Conservation (phyloP, 805 yeast species). For the Candida railenensis region DNA sequence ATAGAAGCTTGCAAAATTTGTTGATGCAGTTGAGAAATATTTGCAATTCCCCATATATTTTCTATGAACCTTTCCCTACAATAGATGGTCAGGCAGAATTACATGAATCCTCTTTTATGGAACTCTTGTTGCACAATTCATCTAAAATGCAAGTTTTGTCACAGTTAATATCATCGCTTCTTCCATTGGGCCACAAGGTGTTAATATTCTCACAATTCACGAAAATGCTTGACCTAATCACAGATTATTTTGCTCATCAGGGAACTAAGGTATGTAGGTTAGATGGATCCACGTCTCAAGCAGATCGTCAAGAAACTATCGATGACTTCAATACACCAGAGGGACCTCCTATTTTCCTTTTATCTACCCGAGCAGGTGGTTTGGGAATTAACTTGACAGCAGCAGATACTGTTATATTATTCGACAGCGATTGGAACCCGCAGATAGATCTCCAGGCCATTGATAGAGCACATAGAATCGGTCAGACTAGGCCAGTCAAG, state of each 20-base stretch:
- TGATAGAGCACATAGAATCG: conserved; percentile 93
- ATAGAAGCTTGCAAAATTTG: conserved; percentile 52
- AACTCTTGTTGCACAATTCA: conserved; percentile 48
- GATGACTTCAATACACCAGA: conserved; percentile 41
- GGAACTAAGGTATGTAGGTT: conserved; percentile 53
- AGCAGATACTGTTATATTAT: conserved; percentile 87
- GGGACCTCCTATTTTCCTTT: conserved; percentile 53
- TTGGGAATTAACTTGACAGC: conserved; percentile 82
- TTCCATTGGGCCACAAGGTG: conserved; percentile 59
- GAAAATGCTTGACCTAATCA: conserved; percentile 73
- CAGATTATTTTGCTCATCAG: conserved; percentile 65
- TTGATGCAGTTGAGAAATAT: conserved; percentile 83
- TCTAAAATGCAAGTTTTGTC: conserved; percentile 73
- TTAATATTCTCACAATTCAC: conserved; percentile 88
- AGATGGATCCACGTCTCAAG: conserved; percentile 74
- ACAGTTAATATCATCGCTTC: conserved; percentile 54
- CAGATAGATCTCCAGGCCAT: conserved; percentile 96
- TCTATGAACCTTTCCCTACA: conserved; percentile 70
- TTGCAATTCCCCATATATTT: conserved; percentile 83
- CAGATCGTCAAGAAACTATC: conserved; percentile 64
- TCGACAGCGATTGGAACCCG: conserved; percentile 97
- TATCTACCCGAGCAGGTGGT: conserved; percentile 94
- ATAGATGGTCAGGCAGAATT: conserved; percentile 35
- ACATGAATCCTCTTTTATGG: conserved; percentile 23
- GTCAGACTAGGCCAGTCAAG: conserved; percentile 81